Evolutionary conservation across 768 basidiomycete genomes (phyloP).

Genomic region (Lactarius vividus): DNA sequence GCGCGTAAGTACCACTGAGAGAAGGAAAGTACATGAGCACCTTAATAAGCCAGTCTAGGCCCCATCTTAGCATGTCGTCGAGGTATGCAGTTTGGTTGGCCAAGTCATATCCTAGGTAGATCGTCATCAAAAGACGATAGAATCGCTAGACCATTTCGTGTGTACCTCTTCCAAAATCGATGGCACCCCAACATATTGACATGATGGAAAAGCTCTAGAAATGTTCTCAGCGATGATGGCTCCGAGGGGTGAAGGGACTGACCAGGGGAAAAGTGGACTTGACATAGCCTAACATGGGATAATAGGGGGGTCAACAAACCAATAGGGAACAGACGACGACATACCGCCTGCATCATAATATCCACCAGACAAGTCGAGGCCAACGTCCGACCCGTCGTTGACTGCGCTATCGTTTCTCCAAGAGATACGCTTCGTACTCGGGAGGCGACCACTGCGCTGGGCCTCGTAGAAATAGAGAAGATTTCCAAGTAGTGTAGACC

Average conservation of each 20-base stretch:
- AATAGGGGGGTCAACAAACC: neutral
- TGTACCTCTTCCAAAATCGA: slow-evolving; percentile 75
- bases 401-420: slow-evolving; percentile 86
- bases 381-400: slow-evolving; percentile 71
- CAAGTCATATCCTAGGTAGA: slow-evolving; percentile 66
- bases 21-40: slow-evolving; percentile 36
- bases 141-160: neutral
- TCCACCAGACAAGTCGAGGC: slow-evolving; percentile 78
- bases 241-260: slow-evolving; percentile 28
- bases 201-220: slow-evolving; percentile 73
- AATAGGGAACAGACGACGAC: slow-evolving; percentile 21
- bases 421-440: slow-evolving; percentile 63
- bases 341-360: slow-evolving; percentile 92
- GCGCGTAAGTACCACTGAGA: neutral
- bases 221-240: slow-evolving; percentile 14
- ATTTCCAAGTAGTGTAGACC: slow-evolving; percentile 78
- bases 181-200: slow-evolving; percentile 88
- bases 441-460: slow-evolving; percentile 77
- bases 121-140: neutral
- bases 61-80: slow-evolving; percentile 87
- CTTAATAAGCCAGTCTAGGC: slow-evolving; percentile 89
- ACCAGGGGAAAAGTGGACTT: slow-evolving; percentile 87
- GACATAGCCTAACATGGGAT: slow-evolving; percentile 67
- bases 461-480: slow-evolving; percentile 89
- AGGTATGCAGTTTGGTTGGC: slow-evolving; percentile 88